These are phyloP conservation scores for Oryza australiensis DNA, from an alignment of 176 grass and related monocot genomes.

Conservation along the genomic window DNA sequence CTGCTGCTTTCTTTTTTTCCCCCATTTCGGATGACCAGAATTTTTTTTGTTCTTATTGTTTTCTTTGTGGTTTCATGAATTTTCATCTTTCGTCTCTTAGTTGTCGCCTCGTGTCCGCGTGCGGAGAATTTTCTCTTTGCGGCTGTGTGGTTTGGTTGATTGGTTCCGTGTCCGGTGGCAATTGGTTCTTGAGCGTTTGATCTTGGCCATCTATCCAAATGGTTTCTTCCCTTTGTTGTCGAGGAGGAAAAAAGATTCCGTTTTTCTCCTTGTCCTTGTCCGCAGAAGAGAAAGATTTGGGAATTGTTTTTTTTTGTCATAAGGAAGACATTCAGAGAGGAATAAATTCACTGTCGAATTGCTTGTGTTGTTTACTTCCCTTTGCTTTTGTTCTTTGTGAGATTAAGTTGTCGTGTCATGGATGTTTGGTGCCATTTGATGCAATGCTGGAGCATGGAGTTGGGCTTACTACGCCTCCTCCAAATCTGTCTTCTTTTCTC, in stretches of 20 bases:
- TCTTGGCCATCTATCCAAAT: neutral
- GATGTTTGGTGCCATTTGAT: neutral
- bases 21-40: neutral
- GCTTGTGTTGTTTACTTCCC: neutral
- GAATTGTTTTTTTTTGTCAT: neutral
- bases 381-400: neutral
- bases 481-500: neutral
- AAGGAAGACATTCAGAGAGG: neutral
- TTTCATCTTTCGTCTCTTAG: conserved; percentile 20
- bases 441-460: neutral
- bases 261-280: neutral
- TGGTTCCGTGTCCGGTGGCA: neutral
- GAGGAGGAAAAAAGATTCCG: neutral
- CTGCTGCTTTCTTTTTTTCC: neutral
- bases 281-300: neutral
- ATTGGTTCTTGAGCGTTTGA: conserved; percentile 20
- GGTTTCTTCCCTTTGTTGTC: neutral
- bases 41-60: neutral
- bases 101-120: conserved; percentile 21
- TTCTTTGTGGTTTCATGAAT: neutral
- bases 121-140: neutral
- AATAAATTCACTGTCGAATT: neutral
- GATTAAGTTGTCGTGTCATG: neutral
- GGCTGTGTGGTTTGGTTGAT: neutral
- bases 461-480: too few species aligned